Conservation (phyloP, 2,329 filamentous ascomycete genomes). For the Ophidiomyces ophidiicola region DNA sequence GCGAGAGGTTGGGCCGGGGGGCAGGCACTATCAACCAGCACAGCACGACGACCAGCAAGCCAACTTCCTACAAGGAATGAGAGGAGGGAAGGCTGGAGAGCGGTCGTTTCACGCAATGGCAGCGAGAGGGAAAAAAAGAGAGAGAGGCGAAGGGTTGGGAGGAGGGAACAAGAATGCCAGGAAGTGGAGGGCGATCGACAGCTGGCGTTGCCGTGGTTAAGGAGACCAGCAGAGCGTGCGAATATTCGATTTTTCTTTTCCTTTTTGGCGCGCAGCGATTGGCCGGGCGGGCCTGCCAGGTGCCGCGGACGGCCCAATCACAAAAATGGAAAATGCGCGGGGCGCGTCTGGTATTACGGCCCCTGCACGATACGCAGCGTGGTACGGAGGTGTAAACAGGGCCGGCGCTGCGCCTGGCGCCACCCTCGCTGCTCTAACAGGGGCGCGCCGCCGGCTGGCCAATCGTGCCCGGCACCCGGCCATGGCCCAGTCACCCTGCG, state of each 20-base stretch:
- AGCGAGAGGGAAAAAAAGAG: constrained; percentile 3
- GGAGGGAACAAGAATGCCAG: constrained; percentile 4
- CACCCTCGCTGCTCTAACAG: no score
- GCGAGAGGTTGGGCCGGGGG: neutral
- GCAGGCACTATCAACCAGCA: constrained; percentile 5
- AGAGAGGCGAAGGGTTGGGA: neutral
- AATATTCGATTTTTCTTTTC: no score
- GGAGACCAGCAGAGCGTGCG: constrained; percentile 1
- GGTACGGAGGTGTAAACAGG: no score
- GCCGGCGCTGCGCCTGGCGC: no score
- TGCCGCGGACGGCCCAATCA: no score
- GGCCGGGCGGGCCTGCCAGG: no score
- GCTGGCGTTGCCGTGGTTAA: neutral
- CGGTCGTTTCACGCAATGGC: neutral
- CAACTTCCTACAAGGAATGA: constrained; percentile 7
- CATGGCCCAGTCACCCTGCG: no score
- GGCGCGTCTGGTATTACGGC: no score
- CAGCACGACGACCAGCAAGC: constrained; percentile 1
- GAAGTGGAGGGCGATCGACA: constrained; percentile 9
- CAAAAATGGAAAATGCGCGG: no score
- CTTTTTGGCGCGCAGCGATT: no score
- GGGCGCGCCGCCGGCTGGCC: no score
- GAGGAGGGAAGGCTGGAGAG: constrained; percentile 3
- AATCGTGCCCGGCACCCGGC: constrained; percentile 1
- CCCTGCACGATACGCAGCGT: no score